These are phyloP conservation scores for Metarhizium sp. DNA, from an alignment of 2,329 filamentous ascomycete species.

Conservation along the genomic window DNA sequence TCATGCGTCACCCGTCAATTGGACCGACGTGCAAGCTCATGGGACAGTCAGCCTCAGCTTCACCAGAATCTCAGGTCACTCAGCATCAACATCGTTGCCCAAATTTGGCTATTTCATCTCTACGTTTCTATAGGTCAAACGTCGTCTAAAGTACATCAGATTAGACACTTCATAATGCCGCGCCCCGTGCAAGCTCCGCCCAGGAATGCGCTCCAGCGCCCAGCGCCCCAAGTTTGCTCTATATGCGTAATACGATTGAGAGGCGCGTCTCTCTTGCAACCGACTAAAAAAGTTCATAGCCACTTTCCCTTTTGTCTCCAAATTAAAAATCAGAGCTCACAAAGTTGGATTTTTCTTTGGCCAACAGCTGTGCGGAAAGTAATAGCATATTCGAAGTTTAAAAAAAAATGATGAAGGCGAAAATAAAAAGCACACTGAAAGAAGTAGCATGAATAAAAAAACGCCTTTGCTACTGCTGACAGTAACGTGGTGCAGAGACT, in stretches of 20 bases:
- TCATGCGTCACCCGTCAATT: too few species aligned
- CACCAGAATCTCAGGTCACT: background rate
- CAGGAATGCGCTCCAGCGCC: conserved; percentile 19
- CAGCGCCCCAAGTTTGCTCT: conserved; percentile 24
- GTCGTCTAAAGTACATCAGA: conserved; percentile 33
- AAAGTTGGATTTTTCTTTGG: background rate
- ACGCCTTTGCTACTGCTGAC: too few species aligned
- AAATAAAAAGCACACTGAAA: background rate
- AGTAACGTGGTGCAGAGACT: background rate
- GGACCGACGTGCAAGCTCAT: background rate
- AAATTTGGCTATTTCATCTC: conserved; percentile 18
- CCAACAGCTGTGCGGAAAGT: conserved; percentile 8
- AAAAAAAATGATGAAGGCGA: conserved; percentile 10
- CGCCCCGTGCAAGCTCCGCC: conserved; percentile 18
- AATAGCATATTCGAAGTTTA: conserved; percentile 12
- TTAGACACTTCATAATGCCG: conserved; percentile 27
- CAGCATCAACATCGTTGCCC: background rate
- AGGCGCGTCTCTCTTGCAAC: conserved; percentile 12
- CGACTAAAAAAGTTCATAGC: conserved; percentile 11
- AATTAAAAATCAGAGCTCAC: background rate
- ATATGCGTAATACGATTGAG: conserved; percentile 25
- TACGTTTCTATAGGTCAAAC: conserved; percentile 28
- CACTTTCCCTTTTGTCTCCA: background rate
- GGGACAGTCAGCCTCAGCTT: background rate
- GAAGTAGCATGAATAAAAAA: background rate